Base-by-base conservation (phyloP, 129 eudicot species). In the Centrapalus pauciflorus region DNA sequence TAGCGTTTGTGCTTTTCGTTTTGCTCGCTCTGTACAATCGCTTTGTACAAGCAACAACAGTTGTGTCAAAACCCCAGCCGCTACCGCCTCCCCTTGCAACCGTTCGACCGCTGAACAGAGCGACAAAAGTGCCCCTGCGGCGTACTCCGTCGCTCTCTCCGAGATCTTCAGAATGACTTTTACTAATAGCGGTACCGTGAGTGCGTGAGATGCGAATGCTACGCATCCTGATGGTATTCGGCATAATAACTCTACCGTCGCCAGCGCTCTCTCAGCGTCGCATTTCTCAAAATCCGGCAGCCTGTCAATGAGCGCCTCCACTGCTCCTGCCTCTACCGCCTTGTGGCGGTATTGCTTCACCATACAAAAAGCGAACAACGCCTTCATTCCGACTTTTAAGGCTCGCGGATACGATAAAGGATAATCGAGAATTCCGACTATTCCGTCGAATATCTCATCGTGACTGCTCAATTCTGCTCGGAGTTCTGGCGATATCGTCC, bases 81-180 rank as follows among this genome's bases (percentile, higher is more conserved):
- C 87, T 81, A 88, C 96, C 71, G 98, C 91, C 43, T 93, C 95
- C 0, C 57, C 59, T 61, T 86, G 87, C 59, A 80, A 72, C 68
- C 74, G 70, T 75, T 93, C 98, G 61, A 78, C 76, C 59, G 84
- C 59, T 27, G 96, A 81, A 48, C 96, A 88, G 0, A 93, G 80
- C 56, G 95, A 84, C 7, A 93, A 69, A 58, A 93, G 66, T 5
- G 96, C 95, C 24, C 98, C 98, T 20, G 98, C 95, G 0, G 98
- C 98, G 59, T 93, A 86, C 81, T 93, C 98, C 63, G 98, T 93
- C 59, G 98, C 96, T 3, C 96, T 81, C 0, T 93, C 98, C 19
- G 98, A 85, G 0, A 93, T 73, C 66, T 86, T 88, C 71, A 93
- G 46, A 0, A 93, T 86, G 19, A 77, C 75, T 34, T 84, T 93